phyloP scores from a whole-genome alignment of 73 alveolate species.

The Paramecium sonneborni region DNA sequence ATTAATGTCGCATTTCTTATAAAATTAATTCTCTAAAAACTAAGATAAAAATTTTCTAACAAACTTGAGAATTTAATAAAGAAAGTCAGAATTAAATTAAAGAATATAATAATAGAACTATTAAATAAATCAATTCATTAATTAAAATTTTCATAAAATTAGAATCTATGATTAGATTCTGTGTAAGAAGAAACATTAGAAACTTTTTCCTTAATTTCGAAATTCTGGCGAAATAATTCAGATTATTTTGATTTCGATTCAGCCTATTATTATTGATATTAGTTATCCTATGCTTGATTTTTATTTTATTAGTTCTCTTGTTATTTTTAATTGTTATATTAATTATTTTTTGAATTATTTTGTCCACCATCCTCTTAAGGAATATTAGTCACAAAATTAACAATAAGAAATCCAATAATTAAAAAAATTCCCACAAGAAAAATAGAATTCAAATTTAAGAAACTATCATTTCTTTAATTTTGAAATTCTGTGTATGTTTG shows the following conservation, averaged over 20 bases:
- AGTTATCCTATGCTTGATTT: neutral
- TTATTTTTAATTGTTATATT: neutral
- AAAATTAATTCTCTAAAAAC: too few species aligned
- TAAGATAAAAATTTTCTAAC: too few species aligned
- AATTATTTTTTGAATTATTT: neutral
- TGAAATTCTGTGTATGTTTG: neutral
- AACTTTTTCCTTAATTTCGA: conserved; percentile 9
- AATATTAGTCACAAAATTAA: neutral
- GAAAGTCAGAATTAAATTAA: neutral
- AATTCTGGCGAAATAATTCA: neutral
- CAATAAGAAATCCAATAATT: neutral
- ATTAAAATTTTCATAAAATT: neutral
- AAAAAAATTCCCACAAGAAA: neutral
- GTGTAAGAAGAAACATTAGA: conserved; percentile 30
- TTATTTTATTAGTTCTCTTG: neutral
- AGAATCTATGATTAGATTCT: conserved; percentile 23
- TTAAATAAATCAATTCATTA: neutral
- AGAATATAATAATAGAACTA: neutral
- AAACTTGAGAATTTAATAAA: neutral
- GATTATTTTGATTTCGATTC: neutral
- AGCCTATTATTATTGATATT: neutral
- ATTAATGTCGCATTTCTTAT: too few species aligned
- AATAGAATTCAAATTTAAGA: neutral
- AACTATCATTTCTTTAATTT: neutral
- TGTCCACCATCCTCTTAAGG: neutral